Percentiles rank a stretch among this genome's conserved stretches.
These are phyloP conservation scores for Populus ilicifolia DNA, from an alignment of 345 rosid species.

Conservation along the genomic window DNA sequence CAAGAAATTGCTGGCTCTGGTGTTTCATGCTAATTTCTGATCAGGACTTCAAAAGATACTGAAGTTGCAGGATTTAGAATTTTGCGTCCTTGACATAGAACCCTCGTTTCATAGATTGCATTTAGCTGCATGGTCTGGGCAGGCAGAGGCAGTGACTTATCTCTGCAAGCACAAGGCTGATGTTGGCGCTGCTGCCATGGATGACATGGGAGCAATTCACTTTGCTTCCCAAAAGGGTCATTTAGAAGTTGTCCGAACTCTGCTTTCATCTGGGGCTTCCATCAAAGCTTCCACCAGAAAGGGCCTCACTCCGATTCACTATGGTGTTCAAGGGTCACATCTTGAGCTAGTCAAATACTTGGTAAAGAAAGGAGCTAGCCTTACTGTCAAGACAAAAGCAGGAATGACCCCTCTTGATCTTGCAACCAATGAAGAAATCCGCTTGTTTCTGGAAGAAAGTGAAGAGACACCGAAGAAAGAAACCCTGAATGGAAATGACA, in stretches of 20 bases:
- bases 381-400: constrained; percentile 59
- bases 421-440: constrained; percentile 52
- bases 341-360: constrained; percentile 70
- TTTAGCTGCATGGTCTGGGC: constrained; percentile 97
- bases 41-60: background rate
- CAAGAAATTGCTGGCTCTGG: background rate
- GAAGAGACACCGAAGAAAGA: constrained; percentile 42
- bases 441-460: constrained; percentile 47
- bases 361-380: constrained; percentile 67
- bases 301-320: constrained; percentile 88
- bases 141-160: constrained; percentile 61
- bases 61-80: background rate
- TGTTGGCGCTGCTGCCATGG: constrained; percentile 93
- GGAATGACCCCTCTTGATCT: constrained; percentile 83
- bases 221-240: constrained; percentile 97
- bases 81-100: constrained; percentile 43
- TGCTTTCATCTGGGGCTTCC: constrained; percentile 63
- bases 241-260: constrained; percentile 60
- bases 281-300: constrained; percentile 66
- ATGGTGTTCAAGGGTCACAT: constrained; percentile 86
- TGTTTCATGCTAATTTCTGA: background rate
- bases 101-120: constrained; percentile 52
- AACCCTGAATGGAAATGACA: constrained; percentile 23
- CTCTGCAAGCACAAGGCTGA: constrained; percentile 93
- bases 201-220: constrained; percentile 95